Base-by-base conservation (phyloP, 768 basidiomycete genomes). In the Hericium erinaceus region DNA sequence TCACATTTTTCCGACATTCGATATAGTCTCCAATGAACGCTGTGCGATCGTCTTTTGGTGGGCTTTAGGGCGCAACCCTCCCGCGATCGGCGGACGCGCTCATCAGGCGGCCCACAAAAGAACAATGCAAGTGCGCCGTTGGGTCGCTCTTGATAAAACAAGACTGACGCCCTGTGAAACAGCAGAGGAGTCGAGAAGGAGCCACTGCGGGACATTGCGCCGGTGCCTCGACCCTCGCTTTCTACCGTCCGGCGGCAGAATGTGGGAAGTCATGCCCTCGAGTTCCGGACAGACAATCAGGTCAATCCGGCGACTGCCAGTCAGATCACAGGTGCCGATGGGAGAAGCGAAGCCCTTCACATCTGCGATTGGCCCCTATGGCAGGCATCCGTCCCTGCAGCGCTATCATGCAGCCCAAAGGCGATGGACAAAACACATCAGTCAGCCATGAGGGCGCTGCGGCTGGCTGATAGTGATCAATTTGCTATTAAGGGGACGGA, bases 221-320 rank as follows among this genome's bases (percentile, higher is more conserved):
- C 44, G 44, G 44, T 46, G 44, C 61, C 52, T 62, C 61, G 61
- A 59, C 58, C 24, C 51, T 46, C 28, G 54, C 48, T 52, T 49
- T 55, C 55, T 60, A 20, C 24, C 15, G 26, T 2, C 57, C 39
- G 48, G 44, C 39, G 22, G 44, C 49, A 57, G 59, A 59, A 59
- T 48, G 44, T 59, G 52, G 24, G 44, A 20, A 52, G 18, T 20
- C 49, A 38, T 59, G 57, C 52, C 12, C n/a, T 53, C n/a, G 52
- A 53, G 33, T 53, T 20, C n/a, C n/a, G 44, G 8, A 6, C 20
- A 46, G 44, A 46, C 44, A 46, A 46, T 46, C 20, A 46, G n/a
- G 44, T 20, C 44, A 46, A 46, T 46, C 44, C 33, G 44, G 44
- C 44, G 44, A 46, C n/a, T 20, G 20, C 44, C 44, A 7, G 12